A percentile compares a stretch with the other conserved stretches of the same genome.
Evolutionary conservation across 768 basidiomycete species (phyloP).

Genomic region (Kondoa malvinella): DNA sequence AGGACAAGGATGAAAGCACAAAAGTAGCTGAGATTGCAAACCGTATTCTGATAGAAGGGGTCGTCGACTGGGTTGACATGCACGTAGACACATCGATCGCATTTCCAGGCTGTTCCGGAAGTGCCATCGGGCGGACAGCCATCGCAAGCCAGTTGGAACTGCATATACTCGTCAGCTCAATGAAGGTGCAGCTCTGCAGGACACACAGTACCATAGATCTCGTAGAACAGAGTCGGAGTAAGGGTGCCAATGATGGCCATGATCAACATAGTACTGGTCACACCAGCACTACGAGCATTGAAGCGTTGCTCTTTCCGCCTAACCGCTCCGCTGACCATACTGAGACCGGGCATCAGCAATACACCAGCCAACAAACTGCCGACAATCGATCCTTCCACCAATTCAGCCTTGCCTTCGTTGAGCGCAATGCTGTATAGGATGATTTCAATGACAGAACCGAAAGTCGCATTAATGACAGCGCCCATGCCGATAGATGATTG

Average conservation of each 20-base stretch:
- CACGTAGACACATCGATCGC: slow-evolving; percentile 82
- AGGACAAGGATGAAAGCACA: slow-evolving; percentile 79
- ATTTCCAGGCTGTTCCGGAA: slow-evolving; percentile 50
- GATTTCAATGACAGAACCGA: slow-evolving; percentile 96
- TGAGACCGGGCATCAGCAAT: slow-evolving; percentile 85
- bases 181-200: slow-evolving; percentile 2
- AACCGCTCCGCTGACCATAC: slow-evolving; percentile 83
- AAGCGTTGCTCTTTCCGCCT: slow-evolving; percentile 88
- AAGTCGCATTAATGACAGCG: slow-evolving; percentile 97
- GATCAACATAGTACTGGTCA: slow-evolving; percentile 98
- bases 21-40: slow-evolving; percentile 87
- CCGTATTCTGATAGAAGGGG: slow-evolving; percentile 90
- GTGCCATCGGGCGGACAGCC: slow-evolving; percentile 45
- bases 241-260: slow-evolving; percentile 98
- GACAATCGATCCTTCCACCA: slow-evolving; percentile 93
- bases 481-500: slow-evolving; percentile 99
- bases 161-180: neutral
- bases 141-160: slow-evolving; percentile 77
- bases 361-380: slow-evolving; percentile 90
- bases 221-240: slow-evolving; percentile 91
- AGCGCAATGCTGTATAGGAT: slow-evolving; percentile 79
- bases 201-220: slow-evolving; percentile 88
- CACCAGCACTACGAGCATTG: slow-evolving; percentile 97
- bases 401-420: slow-evolving; percentile 71
- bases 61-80: slow-evolving; percentile 84